Evolutionary conservation across 75 land plant species (phyloP).

Genomic region (Pinus taeda): DNA sequence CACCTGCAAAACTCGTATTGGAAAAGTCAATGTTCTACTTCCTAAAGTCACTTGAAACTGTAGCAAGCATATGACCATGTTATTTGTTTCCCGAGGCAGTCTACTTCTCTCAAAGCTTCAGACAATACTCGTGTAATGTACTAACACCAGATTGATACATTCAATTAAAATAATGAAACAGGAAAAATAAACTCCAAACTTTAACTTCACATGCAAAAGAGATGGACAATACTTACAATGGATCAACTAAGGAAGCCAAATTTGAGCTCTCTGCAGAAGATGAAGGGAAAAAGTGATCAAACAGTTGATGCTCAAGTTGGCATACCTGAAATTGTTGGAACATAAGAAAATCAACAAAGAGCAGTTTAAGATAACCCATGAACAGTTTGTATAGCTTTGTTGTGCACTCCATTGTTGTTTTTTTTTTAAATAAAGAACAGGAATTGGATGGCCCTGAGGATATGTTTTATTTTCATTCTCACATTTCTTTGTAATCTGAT

Average conservation of each 20-base stretch:
- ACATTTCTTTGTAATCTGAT: neutral
- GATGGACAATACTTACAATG: constrained; percentile 61
- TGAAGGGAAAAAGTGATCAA: constrained; percentile 94
- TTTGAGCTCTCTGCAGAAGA: constrained; percentile 84
- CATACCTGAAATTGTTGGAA: constrained; percentile 65
- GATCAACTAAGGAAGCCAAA: constrained; percentile 80
- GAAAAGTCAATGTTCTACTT: neutral
- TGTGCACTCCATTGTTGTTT: neutral
- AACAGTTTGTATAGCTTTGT: neutral
- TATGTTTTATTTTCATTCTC: neutral
- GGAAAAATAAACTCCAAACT: neutral
- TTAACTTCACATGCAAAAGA: neutral
- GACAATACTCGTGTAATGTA: neutral
- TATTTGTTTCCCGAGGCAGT: neutral
- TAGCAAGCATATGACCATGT: neutral
- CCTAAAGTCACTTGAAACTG: neutral
- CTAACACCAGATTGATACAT: neutral
- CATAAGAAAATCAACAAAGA: neutral
- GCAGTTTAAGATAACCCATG: neutral
- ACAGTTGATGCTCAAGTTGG: constrained; percentile 96
- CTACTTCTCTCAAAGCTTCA: neutral
- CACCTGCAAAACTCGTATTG: constrained; percentile 39
- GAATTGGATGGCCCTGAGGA: neutral
- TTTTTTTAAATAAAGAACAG: neutral
- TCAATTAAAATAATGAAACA: neutral